Percentiles rank a stretch among this genome's conserved stretches.
phyloP scores from a whole-genome alignment of 805 yeast genomes.

The Schwanniomyces sp. region DNA sequence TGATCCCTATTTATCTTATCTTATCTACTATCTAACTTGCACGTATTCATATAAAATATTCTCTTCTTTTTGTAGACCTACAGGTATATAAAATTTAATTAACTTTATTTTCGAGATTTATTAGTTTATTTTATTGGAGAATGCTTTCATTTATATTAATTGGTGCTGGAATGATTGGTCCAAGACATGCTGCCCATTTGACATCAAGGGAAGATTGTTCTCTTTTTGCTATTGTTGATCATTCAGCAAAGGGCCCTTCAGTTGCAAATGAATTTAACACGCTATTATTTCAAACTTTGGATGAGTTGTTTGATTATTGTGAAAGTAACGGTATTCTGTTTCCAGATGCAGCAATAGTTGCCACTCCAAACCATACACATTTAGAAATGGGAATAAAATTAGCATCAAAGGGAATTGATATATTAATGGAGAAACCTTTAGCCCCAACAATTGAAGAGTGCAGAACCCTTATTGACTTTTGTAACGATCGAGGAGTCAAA shows the following conservation, averaged over 20 bases:
- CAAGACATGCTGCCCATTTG: constrained; percentile 40
- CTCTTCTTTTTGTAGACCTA: not conserved
- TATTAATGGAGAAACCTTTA: constrained; percentile 42
- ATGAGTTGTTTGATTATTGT: constrained; percentile 25
- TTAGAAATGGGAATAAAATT: constrained; percentile 30
- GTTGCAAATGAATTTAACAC: constrained; percentile 28
- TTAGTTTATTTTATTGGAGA: not conserved
- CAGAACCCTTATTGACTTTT: constrained; percentile 27
- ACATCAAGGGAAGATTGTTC: constrained; percentile 20
- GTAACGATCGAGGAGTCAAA: constrained; percentile 23
- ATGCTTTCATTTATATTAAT: constrained; percentile 24
- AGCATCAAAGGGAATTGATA: constrained; percentile 34
- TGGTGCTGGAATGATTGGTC: constrained; percentile 43
- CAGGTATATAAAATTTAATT: too few relatives aligned
- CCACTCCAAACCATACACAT: constrained; percentile 45
- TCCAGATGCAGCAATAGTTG: constrained; percentile 42
- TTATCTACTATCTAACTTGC: not conserved
- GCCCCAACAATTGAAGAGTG: constrained; percentile 36
- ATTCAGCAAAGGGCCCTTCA: constrained; percentile 27
- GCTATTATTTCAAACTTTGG: constrained; percentile 20
- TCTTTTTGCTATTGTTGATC: constrained; percentile 37
- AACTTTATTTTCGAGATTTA: too few relatives aligned
- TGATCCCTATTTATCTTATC: not conserved
- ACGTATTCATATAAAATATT: not conserved
- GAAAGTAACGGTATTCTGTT: constrained; percentile 16